Base-by-base conservation (phyloP, 352 stramenopile genomes). In the Saprolegnia diclina region DNA sequence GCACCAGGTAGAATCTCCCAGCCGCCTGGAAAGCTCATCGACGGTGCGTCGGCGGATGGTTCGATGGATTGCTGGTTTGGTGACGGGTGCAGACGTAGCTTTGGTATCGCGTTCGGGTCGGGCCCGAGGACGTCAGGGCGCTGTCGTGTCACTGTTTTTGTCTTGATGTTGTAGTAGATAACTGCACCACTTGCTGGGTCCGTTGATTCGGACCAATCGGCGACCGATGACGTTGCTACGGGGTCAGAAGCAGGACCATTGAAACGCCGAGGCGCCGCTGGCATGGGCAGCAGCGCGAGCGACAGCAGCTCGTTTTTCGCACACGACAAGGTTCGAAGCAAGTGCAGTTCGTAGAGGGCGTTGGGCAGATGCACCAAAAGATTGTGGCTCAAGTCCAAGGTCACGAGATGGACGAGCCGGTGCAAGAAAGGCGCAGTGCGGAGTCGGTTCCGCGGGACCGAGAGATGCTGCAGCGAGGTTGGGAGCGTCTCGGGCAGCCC, bases 371-470 rank as follows among this genome's bases (percentile, higher is more conserved):
- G 57, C 61, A 82, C 63, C 4, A 92, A 76, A 24, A 85, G 74
- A 64, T 92, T 92, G 72, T 88, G 74, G 24, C 77, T 80, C 35
- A 91, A 54, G 21, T 92, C 82, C 1, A 92, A 57, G 21, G 78
- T 76, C 2, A 81, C 61, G 4, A 92, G 66, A 3, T 67, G 65
- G 0, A 74, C 77, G 2, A 91, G 75, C 16, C 71, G 56, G 55
- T 91, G 79, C 5, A 90, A 45, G 29, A 83, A 82, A 32, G 74
- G 62, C 0, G 91, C 40, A 3, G 77, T 72, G 4, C 73, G 71
- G 9, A 92, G 64, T 13, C 82, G 82, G 56, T 91, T 91, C 9
- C 82, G 79, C 56, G 74, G 80, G 4, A 67, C 74, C 14, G 79
- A 48, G 0, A 92, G 55, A 5, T 45, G 61, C 24, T 76, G 69